Base-by-base conservation (phyloP, 2,329 filamentous ascomycete species). In the Paraconiothyrium brasiliense region DNA sequence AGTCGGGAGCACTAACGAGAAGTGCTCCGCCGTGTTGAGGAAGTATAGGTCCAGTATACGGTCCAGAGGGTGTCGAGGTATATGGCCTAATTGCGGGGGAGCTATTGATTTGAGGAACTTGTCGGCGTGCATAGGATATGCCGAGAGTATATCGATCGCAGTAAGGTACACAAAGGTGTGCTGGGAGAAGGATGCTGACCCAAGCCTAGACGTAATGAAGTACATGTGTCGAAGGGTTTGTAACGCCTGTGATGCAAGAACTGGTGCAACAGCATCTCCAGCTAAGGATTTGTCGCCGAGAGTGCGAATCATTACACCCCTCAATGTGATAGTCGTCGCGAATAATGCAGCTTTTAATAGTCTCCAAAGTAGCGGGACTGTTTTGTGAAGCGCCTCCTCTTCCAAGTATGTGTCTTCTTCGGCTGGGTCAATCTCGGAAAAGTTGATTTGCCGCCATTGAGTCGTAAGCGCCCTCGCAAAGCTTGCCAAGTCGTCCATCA, bases 31-130 rank as follows among this genome's bases (percentile, higher is more conserved):
- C 0, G 90, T 87, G 73, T 96, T 95, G 64, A 97, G 86, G 79
- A 96, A 97, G 81, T 92, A 97, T 16, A 97, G 85, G 73, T 95
- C 91, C n/a, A 94, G 82, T 20, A 86, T 90, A 60, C 91, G 85
- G 67, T 92, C 87, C 1, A 93, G 81, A 5, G 90, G 88, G 65
- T 90, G 86, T 6, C 81, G 79, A 0, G 90, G 86, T 35, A 91
- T 87, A 43, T 82, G 78, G 44, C 86, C 84, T 20, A 84, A 75
- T 60, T 85, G 81, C 46, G 78, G 77, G 6, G 87, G 87, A 60
- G 85, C 84, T 54, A 90, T 90, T 22, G 86, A 85, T 63, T 84
- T 82, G 27, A 97, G 80, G 69, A 96, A 92, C 22, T 85, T 83
- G 62, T 90, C 86, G 4, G 88, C 85, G 32, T 91, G 85, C 11